A percentile compares a stretch with the other conserved stretches of the same genome.
Conservation (phyloP, 257 asterid genomes). For the Plectranthus barbatus region DNA sequence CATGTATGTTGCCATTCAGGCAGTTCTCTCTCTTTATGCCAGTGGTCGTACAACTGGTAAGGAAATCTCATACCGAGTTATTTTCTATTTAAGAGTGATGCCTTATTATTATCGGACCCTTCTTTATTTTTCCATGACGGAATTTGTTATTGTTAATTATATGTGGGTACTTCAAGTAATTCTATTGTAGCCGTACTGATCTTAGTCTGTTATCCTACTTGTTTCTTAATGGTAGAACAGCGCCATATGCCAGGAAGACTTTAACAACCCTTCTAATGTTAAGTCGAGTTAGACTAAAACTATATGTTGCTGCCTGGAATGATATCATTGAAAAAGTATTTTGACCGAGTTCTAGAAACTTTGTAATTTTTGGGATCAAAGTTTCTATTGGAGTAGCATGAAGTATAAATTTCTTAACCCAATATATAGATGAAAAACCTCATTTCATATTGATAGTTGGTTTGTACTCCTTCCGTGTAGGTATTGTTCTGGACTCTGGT, state of each 20-base stretch:
- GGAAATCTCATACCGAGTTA: too few species aligned
- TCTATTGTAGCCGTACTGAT: too few species aligned
- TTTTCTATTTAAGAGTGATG: not conserved
- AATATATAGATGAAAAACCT: too few species aligned
- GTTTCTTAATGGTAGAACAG: not conserved
- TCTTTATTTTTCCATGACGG: not conserved
- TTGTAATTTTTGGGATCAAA: not conserved
- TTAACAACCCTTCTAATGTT: not conserved
- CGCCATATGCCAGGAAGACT: not conserved
- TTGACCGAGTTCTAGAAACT: not conserved
- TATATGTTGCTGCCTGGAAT: too few species aligned
- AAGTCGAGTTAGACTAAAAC: too few species aligned
- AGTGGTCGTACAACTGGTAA: too few species aligned
- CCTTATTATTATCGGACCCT: not conserved
- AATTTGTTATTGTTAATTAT: not conserved
- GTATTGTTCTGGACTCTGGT: too few species aligned
- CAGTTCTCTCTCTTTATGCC: too few species aligned
- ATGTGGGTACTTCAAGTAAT: not conserved
- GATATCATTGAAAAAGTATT: not conserved
- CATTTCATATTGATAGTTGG: too few species aligned
- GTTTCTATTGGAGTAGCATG: not conserved
- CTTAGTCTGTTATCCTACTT: not conserved
- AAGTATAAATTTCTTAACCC: too few species aligned
- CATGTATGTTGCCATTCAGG: too few species aligned
- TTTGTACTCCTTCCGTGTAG: constrained; percentile 19